Evolutionary conservation across 2,329 filamentous ascomycete genomes (phyloP).

Genomic region (Paraphoma sp.): DNA sequence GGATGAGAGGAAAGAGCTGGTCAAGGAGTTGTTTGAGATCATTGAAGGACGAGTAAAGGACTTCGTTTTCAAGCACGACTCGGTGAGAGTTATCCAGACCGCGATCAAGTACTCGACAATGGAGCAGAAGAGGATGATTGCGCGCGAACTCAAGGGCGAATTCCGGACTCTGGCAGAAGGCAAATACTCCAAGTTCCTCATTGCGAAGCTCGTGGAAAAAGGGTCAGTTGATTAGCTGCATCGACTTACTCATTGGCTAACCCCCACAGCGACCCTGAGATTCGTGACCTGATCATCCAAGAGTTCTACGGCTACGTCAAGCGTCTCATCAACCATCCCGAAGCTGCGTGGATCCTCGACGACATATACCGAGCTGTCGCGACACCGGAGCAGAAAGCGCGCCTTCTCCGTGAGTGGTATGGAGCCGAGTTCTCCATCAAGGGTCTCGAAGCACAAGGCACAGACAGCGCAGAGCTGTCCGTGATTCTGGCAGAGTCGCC

Average conservation of each 20-base stretch:
- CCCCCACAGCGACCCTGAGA: slow-evolving; percentile 72
- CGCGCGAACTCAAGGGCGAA: slow-evolving; percentile 81
- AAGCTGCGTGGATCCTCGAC: slow-evolving; percentile 97
- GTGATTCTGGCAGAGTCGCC: slow-evolving; percentile 77
- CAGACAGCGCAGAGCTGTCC: slow-evolving; percentile 69
- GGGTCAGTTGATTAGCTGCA: slow-evolving; percentile 49
- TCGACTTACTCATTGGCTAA: slow-evolving; percentile 11
- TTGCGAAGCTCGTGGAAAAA: slow-evolving; percentile 94
- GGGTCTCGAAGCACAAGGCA: slow-evolving; percentile 58
- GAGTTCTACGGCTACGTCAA: slow-evolving; percentile 96
- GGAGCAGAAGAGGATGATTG: slow-evolving; percentile 85
- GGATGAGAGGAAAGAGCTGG: slow-evolving; percentile 83
- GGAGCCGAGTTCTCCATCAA: slow-evolving; percentile 90
- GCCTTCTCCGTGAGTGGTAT: slow-evolving; percentile 92
- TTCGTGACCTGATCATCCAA: slow-evolving; percentile 85
- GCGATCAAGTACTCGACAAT: slow-evolving; percentile 93
- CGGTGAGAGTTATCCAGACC: slow-evolving; percentile 94
- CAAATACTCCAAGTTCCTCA: slow-evolving; percentile 95
- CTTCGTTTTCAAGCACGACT: slow-evolving; percentile 98
- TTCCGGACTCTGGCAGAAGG: slow-evolving; percentile 89
- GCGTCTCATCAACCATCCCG: slow-evolving; percentile 92
- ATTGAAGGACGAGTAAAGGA: slow-evolving; percentile 91
- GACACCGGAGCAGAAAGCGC: slow-evolving; percentile 83
- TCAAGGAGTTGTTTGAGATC: slow-evolving; percentile 88
- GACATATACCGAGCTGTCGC: slow-evolving; percentile 93